phyloP scores from a whole-genome alignment of 2,329 filamentous ascomycete genomes.

The Zymoseptoria tritici region DNA sequence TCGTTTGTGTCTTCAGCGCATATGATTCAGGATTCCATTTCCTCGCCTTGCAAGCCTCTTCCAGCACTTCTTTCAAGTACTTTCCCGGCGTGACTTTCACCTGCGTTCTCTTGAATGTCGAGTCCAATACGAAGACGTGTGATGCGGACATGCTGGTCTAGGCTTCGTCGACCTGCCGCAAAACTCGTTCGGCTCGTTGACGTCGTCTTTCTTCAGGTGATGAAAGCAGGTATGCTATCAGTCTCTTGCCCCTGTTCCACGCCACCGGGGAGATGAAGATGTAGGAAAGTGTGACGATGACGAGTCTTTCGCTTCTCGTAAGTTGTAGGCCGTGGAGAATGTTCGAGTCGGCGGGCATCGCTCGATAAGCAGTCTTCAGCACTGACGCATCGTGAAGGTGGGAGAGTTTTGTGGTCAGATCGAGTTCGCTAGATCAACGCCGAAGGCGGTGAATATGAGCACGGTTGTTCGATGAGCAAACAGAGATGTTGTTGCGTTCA shows the following conservation, averaged over 20 bases:
- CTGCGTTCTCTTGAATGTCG: slow-evolving; percentile 65
- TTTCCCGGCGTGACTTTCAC: slow-evolving; percentile 79
- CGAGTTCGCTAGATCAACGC: neutral
- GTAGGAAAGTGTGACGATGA: slow-evolving; percentile 29
- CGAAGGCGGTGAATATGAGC: neutral
- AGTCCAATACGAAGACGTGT: slow-evolving; percentile 72
- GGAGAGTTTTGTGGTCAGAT: neutral
- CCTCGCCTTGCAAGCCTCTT: slow-evolving; percentile 81
- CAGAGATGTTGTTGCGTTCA: neutral
- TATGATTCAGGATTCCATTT: slow-evolving; percentile 65
- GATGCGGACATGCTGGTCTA: slow-evolving; percentile 65
- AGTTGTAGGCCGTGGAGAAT: slow-evolving; percentile 26
- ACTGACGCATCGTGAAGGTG: neutral
- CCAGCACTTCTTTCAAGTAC: slow-evolving; percentile 74
- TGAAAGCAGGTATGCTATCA: slow-evolving; percentile 20
- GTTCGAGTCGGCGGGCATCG: slow-evolving; percentile 7
- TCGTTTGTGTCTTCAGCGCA: slow-evolving; percentile 78
- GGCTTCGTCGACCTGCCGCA: neutral
- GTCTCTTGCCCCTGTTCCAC: slow-evolving; percentile 18
- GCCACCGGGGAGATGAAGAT: slow-evolving; percentile 26
- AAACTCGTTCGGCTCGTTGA: slow-evolving; percentile 3
- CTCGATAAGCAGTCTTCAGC: slow-evolving; percentile 1
- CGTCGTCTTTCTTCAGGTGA: slow-evolving; percentile 14
- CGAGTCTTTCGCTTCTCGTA: slow-evolving; percentile 27
- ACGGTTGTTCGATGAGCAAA: neutral